Percentiles rank a stretch among this genome's conserved stretches.
Evolutionary conservation across 495 filamentous ascomycete genomes (phyloP).

Genomic region (Halenospora varia): DNA sequence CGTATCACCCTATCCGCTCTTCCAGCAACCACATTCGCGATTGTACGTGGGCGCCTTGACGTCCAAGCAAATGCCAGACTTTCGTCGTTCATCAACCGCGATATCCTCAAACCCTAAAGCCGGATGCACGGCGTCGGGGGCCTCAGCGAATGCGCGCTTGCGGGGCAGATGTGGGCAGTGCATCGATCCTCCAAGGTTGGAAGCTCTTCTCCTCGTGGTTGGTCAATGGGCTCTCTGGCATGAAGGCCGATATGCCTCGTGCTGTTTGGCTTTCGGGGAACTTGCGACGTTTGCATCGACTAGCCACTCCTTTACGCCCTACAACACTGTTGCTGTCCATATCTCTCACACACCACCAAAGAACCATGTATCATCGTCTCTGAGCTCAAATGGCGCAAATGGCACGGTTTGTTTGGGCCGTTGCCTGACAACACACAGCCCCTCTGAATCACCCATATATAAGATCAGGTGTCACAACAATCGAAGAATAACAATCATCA

Average conservation of each 20-base stretch:
- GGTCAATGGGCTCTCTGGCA: neutral
- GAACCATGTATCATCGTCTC: neutral
- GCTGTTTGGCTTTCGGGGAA: neutral
- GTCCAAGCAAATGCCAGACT: too few species aligned
- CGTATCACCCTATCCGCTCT: too few species aligned
- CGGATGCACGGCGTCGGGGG: neutral
- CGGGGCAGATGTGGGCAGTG: neutral
- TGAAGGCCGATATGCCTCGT: neutral
- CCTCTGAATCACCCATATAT: neutral
- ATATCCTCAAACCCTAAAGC: too few species aligned
- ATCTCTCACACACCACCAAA: neutral
- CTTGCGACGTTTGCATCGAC: too few species aligned
- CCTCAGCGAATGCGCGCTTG: neutral
- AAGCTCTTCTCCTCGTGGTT: neutral
- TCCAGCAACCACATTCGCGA: too few species aligned
- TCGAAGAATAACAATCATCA: neutral
- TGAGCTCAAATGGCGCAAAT: neutral
- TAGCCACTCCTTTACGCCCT: too few species aligned
- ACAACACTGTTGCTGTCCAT: too few species aligned
- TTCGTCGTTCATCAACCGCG: too few species aligned
- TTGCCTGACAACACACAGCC: neutral
- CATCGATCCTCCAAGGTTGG: neutral
- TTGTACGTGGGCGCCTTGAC: too few species aligned
- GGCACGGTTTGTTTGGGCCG: neutral
- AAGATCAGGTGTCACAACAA: neutral